phyloP scores from a whole-genome alignment of 352 stramenopile species.

The Globisporangium okanoganense region DNA sequence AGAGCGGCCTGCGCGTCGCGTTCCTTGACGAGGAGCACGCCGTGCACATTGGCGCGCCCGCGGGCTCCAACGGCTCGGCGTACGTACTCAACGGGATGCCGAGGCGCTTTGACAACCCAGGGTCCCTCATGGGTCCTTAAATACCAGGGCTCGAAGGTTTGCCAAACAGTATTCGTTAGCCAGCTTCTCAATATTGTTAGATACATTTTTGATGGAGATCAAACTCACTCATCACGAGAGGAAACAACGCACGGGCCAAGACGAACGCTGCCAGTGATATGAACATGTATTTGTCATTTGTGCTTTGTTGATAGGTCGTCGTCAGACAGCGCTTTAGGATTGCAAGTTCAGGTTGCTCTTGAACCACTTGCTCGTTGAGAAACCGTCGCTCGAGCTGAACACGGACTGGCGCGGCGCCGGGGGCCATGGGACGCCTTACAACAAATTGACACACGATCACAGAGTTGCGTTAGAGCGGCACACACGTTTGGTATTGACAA shows the following conservation, averaged over 20 bases:
- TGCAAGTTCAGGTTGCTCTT: constrained; percentile 1
- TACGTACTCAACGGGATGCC: constrained; percentile 43
- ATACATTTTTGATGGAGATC: background rate
- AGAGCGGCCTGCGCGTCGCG: constrained; percentile 23
- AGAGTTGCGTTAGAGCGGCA: background rate
- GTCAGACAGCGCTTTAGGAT: background rate
- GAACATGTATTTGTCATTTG: background rate
- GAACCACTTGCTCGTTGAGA: constrained; percentile 13
- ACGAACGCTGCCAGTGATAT: background rate
- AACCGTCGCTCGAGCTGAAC: constrained; percentile 17
- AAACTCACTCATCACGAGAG: background rate
- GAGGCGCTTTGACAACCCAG: constrained; percentile 25
- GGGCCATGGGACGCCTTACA: constrained; percentile 5
- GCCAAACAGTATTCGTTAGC: too few relatives aligned
- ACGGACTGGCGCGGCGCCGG: background rate
- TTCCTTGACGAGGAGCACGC: constrained; percentile 15
- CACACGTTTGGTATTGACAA: background rate
- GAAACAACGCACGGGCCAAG: too few relatives aligned
- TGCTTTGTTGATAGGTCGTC: too few relatives aligned
- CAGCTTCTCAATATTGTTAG: too few relatives aligned
- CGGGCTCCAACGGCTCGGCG: constrained; percentile 30
- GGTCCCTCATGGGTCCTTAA: background rate
- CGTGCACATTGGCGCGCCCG: constrained; percentile 24
- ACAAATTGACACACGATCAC: background rate
- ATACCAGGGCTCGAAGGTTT: too few relatives aligned